Evolutionary conservation across 163 green algal species (phyloP), one percentile per base, ranked within the genome.

Genomic region (Scenedesmus sp.): DNA sequence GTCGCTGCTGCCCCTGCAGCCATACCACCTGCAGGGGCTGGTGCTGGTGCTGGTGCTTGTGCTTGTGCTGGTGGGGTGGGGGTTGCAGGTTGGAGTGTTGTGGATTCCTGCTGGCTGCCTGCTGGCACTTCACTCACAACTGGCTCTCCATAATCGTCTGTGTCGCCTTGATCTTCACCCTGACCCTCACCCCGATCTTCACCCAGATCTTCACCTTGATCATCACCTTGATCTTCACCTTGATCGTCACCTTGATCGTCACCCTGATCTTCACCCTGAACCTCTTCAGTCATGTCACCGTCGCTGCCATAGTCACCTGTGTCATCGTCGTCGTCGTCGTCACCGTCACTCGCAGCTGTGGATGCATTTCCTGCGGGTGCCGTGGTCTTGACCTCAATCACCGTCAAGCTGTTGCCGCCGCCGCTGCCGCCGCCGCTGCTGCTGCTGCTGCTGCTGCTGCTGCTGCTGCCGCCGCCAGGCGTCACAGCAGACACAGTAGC

Each of bases 371-470:
- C 44, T 72, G 80, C 10, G 3, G 46, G 40, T 13, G 73, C 73
- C 3, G 73, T 82, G 10, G 20, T 87, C 3, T 16, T 87, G 49
- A 40, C 33, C 9, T 33, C 4, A n/a, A 46, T 51, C 7, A 43
- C 9, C 33, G 37, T 73, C 24, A 40, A 44, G 81, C 81, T 87
- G 81, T 73, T 89, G 33, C 35, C 56, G 10, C 22, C 56, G 15
- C 73, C 46, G 46, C 81, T 86, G 81, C 81, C 44, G 46, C 44
- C 44, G 81, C 81, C 44, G 81, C 81, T 43, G 81, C 81, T 10
- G 13, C 70, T 81, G n/a, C 70, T 81, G n/a, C 78, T 51, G 42
- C 78, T 35, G 22, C n/a, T 83, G 37, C 73, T 83, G 37, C 73
- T 44, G 37, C 42, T 56, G 78, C 78, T 49, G 78, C 78, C 33